Base-by-base conservation (phyloP, 2,329 filamentous ascomycete genomes). In the Calonectria naviculata region DNA sequence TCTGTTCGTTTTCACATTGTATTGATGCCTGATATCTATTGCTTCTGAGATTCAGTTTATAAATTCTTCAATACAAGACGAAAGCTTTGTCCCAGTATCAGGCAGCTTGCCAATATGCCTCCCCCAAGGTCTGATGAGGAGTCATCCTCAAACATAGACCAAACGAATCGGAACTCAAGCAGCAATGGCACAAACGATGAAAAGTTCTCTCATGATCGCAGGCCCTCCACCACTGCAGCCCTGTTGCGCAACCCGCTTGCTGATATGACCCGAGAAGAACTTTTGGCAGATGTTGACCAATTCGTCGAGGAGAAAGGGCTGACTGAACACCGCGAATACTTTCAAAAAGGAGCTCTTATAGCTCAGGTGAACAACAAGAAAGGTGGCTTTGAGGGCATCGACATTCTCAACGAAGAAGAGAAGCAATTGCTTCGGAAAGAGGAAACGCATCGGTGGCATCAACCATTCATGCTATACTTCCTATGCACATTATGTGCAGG, bases 381-480 rank as follows among this genome's bases (percentile, higher is more conserved):
- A 5, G 72, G 75, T 7, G 72, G 70, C 8, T 81, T 81, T 41
- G 77, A 80, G 62, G 47, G 67, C 1, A 62, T 82, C 31, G 71
- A 74, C 1, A 71, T 79, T 17, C 76, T 85, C 9, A 70, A 72
- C 1, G 78, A 80, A 0, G 71, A 71, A 1, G 83, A 84, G 17
- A 85, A 89, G 62, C 34, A 65, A 0, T 46, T 79, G 3, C 75
- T 81, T 12, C 67, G 73, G 1, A 75, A 83, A 79, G 75, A 90
- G 85, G 75, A 89, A 84, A 67, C 90, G 84, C 87, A 91, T 80
- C 89, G 89, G 68, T 92, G 89, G 86, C 44, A 74, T 71, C 87
- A 88, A 26, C 87, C 89, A 0, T 82, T 75, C 73, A 82, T 79
- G 76, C 78, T 83, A 26, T 80, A 82, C 61, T 78, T 80, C 52